Evolutionary conservation across 225 moss, liverwort and hornwort species (phyloP), one percentile per base, ranked within the genome.

Genomic region (Pleurozium schreberi): DNA sequence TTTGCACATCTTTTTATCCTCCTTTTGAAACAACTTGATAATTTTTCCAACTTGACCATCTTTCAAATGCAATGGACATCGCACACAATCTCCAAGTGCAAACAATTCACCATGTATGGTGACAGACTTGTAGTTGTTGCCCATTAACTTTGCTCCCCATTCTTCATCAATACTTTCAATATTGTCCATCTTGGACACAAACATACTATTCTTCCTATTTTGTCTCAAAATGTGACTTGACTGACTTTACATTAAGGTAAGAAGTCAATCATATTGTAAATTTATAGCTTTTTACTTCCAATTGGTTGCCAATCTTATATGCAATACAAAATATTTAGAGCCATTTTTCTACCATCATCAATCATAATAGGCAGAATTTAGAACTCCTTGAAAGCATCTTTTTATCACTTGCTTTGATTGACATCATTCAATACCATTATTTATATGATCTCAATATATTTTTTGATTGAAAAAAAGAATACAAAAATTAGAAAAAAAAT

Each of bases 41-140:
- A 91, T 90, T 83, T 93, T 92, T 11, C 93, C 92, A 75, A 93
- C 11, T n/a, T 85, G 73, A 38, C 21, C 63, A 9, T 63, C 15
- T 7, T 6, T 71, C 11, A 70, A 52, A 47, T 82, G 68, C 31
- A 78, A 84, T 10, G 30, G 43, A 84, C 57, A 91, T 53, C 23
- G 82, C 14, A 93, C 86, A 80, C 93, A 92, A 86, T 93, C 93
- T 67, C 89, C 75, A 6, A 93, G 87, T 21, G 79, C 36, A 75
- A 73, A 90, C 15, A 55, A 34, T 87, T 93, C 66, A 42, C 92
- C 89, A 33, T 36, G 2, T 25, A 91, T 87, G 2, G 55, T 89
- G 1, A 92, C 71, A 12, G 71, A 76, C 68, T 85, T 91, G n/a
- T 87, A 91, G 6, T 77, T 92, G 52, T 62, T 52, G 20, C 36